Base-by-base conservation (phyloP, 306 rosid species). In the Cucumis cinereus region DNA sequence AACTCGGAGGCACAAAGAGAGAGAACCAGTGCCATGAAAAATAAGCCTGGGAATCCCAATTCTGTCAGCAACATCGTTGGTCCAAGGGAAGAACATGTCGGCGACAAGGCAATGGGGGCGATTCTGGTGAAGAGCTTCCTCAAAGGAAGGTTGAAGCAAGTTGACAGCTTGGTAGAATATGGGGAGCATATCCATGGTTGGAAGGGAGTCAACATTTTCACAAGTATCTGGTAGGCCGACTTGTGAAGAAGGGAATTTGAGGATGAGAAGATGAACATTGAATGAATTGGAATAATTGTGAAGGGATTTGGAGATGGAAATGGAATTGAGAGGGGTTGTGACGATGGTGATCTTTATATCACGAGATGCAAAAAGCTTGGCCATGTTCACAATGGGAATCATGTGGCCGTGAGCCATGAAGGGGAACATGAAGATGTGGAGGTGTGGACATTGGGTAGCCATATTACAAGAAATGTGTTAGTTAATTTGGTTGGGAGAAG, bases 21-120 rank as follows among this genome's bases (percentile, higher is more conserved):
- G 45, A 72, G 58, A 86, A 3, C 93, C 72, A 2, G 79, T 54
- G 1, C 92, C 96, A 17, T 84, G 84, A n/a, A 92, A 92, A 54
- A 83, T 82, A 23, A 90, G 24, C 84, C 90, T 81, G 0, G 93
- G 97, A 72, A 92, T 86, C 0, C 80, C 81, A 19, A 79, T 75
- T 35, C 84, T 87, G 0, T 81, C 79, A 0, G 93, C 90, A 2
- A 85, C 79, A 22, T 88, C 86, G 0, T 71, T 63, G 0, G 84
- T 70, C 88, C 88, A 87, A 0, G 91, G 88, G 69, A 79, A 88
- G 66, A 85, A 79, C 58, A 53, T 56, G 78, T 84, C 96, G 3
- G 90, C 83, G 3, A 88, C 59, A 4, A 92, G 22, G 53, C 90
- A 85, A 49, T 78, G 36, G 0, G 97, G 96, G 0, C 47, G 73